Conservation (phyloP, 495 filamentous ascomycete species). For the Copromyces sp. region DNA sequence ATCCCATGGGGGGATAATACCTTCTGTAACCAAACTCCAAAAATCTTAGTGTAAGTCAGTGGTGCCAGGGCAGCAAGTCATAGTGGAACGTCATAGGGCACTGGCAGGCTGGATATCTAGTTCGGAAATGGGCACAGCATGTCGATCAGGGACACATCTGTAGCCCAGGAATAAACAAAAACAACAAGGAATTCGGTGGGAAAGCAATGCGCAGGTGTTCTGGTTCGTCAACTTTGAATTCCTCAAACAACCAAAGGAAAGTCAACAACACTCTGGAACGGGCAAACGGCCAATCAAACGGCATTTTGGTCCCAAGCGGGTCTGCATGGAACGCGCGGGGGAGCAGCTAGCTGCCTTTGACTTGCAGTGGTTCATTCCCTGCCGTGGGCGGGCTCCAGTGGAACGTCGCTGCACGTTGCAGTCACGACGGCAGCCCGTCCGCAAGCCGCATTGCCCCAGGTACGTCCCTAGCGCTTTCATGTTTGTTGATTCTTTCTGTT, state of each 20-base stretch:
- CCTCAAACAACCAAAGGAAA: neutral
- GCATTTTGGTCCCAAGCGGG: neutral
- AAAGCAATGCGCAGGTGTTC: neutral
- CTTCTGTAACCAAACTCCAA: neutral
- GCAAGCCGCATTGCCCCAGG: constrained; percentile 22
- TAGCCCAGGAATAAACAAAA: neutral
- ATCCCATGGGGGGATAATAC: neutral
- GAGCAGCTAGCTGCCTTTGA: constrained; percentile 4
- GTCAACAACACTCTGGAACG: neutral
- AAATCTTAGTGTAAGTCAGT: neutral
- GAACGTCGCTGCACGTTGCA: neutral
- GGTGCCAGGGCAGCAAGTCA: neutral
- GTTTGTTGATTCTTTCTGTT: constrained; percentile 27
- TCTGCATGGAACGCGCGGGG: constrained; percentile 18
- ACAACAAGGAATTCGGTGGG: neutral
- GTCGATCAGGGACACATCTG: neutral
- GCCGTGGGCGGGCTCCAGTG: neutral
- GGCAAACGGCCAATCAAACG: constrained; percentile 14
- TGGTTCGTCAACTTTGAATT: neutral
- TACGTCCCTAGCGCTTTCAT: constrained; percentile 14
- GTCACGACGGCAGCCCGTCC: neutral
- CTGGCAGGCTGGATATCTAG: neutral
- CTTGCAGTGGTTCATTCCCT: neutral
- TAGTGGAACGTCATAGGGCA: neutral
- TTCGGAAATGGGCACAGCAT: neutral